Conservation (phyloP, 129 eudicot genomes). For the Rutidosis leptorrhynchoides region DNA sequence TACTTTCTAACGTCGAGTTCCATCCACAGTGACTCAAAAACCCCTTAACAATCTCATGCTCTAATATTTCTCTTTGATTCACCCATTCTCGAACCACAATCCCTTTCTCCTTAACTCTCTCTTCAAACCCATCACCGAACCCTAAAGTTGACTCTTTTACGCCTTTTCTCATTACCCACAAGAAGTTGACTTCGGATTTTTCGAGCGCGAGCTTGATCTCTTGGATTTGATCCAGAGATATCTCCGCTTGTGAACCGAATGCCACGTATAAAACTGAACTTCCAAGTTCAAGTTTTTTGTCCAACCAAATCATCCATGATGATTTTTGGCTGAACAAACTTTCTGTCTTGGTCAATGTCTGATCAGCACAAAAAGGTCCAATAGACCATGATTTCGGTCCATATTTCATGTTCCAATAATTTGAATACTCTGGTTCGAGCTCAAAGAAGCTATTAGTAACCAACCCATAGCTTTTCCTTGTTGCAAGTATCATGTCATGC, state of each 20-base stretch:
- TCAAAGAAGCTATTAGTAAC: conserved; percentile 49
- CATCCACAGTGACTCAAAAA: conserved; percentile 39
- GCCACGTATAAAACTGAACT: conserved; percentile 46
- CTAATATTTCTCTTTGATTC: conserved; percentile 28
- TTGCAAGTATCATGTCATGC: conserved; percentile 12
- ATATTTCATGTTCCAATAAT: conserved; percentile 10
- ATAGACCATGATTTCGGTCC: conserved; percentile 38
- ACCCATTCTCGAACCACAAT: conserved; percentile 32
- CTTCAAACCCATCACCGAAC: conserved; percentile 23
- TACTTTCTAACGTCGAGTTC: conserved; percentile 37
- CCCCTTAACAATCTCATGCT: conserved; percentile 30
- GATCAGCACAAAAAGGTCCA: conserved; percentile 47
- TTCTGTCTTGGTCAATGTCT: background rate
- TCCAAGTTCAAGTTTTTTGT: conserved; percentile 33
- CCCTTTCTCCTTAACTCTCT: conserved; percentile 22
- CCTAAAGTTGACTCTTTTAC: background rate
- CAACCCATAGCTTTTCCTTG: conserved; percentile 33
- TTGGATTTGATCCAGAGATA: conserved; percentile 33
- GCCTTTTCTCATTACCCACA: conserved; percentile 47
- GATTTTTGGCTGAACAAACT: background rate
- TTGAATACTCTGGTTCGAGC: conserved; percentile 32
- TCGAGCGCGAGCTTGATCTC: conserved; percentile 46
- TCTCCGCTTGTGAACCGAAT: conserved; percentile 50
- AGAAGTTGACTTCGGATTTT: conserved; percentile 41
- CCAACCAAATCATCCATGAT: conserved; percentile 53